Base-by-base conservation (phyloP, 2,329 filamentous ascomycete species). In the Venturia nashicola region DNA sequence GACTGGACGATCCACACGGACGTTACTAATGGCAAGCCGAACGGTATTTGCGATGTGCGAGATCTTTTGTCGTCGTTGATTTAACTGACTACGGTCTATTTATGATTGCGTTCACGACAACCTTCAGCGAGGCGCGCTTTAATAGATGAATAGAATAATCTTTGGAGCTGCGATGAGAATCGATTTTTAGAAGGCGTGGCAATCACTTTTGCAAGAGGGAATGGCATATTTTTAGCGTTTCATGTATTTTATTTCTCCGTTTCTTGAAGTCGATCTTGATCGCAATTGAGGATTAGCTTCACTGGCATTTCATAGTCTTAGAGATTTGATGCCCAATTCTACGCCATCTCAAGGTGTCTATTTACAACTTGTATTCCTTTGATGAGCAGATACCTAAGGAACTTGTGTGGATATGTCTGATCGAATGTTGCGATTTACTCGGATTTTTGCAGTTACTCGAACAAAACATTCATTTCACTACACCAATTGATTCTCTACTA, bases 1-100 rank as follows among this genome's bases (percentile, higher is more conserved):
- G 69, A 70, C n/a, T 74, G 73, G 62, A 70, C 65, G 43, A 67
- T 68, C 23, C 67, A 73, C 34, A 57, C 61, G 18, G 64, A 68
- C 11, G 65, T 72, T 44, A 73, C 71, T 23, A 55, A 63, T 16
- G 68, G 68, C 23, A 67, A 68, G 63, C 54, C 65, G 12, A 71
- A 68, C 48, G 71, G 70, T 39, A 54, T 64, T 9, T 64, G 62
- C 27, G 18, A 57, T 36, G 51, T n/a, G 32, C 14, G 7, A 18
- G 51, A 57, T 9, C 51, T 57, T 11, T 9, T 16, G 12, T n/a
- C 32, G 8, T 34, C 23, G 32, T n/a, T 34, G 8, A n/a, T n/a
- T n/a, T 36, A n/a, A 7, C 0, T 12, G 20, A 16, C 11, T 16
- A n/a, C 36, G 11, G 36, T 3, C 36, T 39, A 27, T 27, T 34